These are phyloP conservation scores for Colletotrichum trifolii DNA, from an alignment of 2,329 filamentous ascomycete genomes.

Conservation along the genomic window DNA sequence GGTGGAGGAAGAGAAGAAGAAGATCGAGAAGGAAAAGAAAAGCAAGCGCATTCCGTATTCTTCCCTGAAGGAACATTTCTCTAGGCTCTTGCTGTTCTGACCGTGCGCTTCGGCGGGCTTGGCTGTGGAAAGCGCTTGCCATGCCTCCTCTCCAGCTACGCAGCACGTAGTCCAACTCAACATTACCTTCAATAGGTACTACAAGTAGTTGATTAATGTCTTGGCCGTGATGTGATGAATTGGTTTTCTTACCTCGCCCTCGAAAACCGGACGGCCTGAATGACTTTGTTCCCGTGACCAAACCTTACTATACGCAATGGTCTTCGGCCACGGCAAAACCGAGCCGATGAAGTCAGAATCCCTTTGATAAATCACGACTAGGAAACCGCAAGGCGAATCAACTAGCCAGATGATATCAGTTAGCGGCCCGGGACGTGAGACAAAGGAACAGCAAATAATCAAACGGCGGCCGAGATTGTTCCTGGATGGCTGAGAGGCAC, in stretches of 20 bases:
- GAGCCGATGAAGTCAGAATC: slow-evolving; percentile 28
- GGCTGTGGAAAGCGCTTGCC: slow-evolving; percentile 10
- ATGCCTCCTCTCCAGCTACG: slow-evolving; percentile 2
- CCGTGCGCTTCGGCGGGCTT: slow-evolving; percentile 13
- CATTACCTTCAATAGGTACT: too few relatives aligned
- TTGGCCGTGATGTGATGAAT: not conserved
- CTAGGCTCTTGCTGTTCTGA: slow-evolving; percentile 4
- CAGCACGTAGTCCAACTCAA: not conserved
- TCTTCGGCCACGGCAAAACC: slow-evolving; percentile 30
- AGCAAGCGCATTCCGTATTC: not conserved
- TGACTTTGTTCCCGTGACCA: too few relatives aligned
- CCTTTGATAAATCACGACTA: slow-evolving; percentile 2
- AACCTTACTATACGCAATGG: slow-evolving; percentile 7
- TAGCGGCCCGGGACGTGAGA: slow-evolving; percentile 7
- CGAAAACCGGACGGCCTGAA: not conserved
- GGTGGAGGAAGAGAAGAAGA: not conserved
- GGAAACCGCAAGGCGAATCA: too few relatives aligned
- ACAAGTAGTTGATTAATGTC: too few relatives aligned
- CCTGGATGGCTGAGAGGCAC: not conserved
- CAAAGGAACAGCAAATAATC: slow-evolving; percentile 22
- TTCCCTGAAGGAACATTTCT: not conserved
- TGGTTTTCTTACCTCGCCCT: slow-evolving; percentile 17
- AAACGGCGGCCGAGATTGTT: slow-evolving; percentile 14
- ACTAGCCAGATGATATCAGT: too few relatives aligned
- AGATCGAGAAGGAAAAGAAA: not conserved